Evolutionary conservation across 73 alveolate genomes (phyloP).

Genomic region (Tetrahymena thermophila): DNA sequence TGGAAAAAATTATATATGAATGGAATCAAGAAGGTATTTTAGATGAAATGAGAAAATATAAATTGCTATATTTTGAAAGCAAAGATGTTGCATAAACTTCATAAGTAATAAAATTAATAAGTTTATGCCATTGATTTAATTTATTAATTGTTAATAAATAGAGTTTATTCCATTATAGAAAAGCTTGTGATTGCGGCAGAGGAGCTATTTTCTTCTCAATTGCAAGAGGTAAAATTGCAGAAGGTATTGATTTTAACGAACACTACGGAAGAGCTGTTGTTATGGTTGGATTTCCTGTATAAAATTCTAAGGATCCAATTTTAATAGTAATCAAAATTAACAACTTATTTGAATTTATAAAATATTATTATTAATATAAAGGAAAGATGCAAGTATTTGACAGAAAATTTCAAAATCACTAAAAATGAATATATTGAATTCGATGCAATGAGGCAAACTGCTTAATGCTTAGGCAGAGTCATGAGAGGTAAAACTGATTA

Average conservation of each 20-base stretch:
- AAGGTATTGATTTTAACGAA: slow-evolving; percentile 74
- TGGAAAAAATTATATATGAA: slow-evolving; percentile 66
- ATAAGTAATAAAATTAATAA: background rate
- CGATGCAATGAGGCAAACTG: slow-evolving; percentile 84
- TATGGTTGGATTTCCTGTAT: slow-evolving; percentile 77
- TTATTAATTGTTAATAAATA: background rate
- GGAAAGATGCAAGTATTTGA: slow-evolving; percentile 69
- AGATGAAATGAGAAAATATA: slow-evolving; percentile 61
- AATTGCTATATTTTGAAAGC: slow-evolving; percentile 69
- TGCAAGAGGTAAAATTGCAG: slow-evolving; percentile 83
- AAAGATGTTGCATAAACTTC: slow-evolving; percentile 66
- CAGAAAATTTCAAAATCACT: slow-evolving; percentile 64
- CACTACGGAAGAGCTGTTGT: slow-evolving; percentile 80
- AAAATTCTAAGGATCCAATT: slow-evolving; percentile 60
- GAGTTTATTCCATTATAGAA: slow-evolving; percentile 58
- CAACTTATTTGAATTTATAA: background rate
- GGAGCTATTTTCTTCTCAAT: slow-evolving; percentile 86
- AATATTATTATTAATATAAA: background rate
- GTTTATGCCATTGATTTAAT: background rate
- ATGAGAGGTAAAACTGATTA: slow-evolving; percentile 67
- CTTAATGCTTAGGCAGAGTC: slow-evolving; percentile 73
- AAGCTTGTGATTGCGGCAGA: slow-evolving; percentile 81
- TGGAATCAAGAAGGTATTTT: slow-evolving; percentile 82
- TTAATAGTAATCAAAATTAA: background rate
- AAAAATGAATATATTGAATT: slow-evolving; percentile 74